phyloP scores from a whole-genome alignment of 2,329 filamentous ascomycete species.

The Fusarium tricinctum region DNA sequence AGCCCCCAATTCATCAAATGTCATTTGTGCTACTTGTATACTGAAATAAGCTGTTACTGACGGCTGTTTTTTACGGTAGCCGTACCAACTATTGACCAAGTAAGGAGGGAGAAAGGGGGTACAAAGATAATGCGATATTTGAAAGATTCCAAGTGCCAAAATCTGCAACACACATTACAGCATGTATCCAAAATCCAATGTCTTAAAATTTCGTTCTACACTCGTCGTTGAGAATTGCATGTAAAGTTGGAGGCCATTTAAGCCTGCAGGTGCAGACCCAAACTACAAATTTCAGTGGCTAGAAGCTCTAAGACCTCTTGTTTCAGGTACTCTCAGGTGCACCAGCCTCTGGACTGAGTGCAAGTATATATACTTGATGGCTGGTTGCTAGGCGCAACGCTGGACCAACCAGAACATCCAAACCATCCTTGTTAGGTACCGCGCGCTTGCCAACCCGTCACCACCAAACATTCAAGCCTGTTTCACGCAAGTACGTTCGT shows the following conservation, averaged over 20 bases:
- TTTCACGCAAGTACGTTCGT: constrained; percentile 31
- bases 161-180: no score
- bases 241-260: neutral
- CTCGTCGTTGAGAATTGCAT: neutral
- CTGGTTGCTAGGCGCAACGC: constrained; percentile 48
- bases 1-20: neutral
- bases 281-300: constrained; percentile 30
- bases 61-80: no score
- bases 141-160: no score
- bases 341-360: no score
- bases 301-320: neutral
- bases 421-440: constrained; percentile 26
- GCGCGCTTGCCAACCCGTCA: constrained; percentile 46
- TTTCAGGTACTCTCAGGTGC: constrained; percentile 18
- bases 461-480: constrained; percentile 44
- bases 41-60: no score
- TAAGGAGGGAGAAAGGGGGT: neutral
- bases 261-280: constrained; percentile 14
- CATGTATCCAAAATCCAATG: no score
- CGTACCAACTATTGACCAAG: neutral
- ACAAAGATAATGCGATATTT: neutral
- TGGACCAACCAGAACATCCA: constrained; percentile 15
- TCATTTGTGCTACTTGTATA: neutral
- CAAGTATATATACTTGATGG: constrained; percentile 30
- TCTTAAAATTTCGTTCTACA: no score